These are phyloP conservation scores for Candida tammaniensis DNA, from an alignment of 805 yeast species.

Conservation along the genomic window DNA sequence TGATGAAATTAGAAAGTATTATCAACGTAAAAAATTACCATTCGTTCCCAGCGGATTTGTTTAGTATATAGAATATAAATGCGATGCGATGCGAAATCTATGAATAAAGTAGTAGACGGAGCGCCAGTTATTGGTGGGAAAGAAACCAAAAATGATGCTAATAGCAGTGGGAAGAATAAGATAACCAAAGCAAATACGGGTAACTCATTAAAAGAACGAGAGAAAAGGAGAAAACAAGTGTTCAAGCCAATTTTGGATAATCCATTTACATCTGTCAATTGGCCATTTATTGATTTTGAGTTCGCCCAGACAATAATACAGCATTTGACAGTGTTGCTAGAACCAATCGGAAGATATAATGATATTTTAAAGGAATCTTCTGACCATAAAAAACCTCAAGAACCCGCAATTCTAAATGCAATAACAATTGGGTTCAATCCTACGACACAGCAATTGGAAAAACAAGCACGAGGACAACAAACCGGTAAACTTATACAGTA, in stretches of 20 bases:
- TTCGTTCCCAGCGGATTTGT: constrained; percentile 6
- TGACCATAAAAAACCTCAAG: constrained; percentile 13
- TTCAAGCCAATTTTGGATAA: constrained; percentile 64
- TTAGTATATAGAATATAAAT: constrained; percentile 1
- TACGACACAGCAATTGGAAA: constrained; percentile 47
- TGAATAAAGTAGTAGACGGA: too few relatives aligned
- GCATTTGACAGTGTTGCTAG: constrained; percentile 29
- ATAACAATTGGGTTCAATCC: constrained; percentile 54
- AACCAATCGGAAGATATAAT: constrained; percentile 28
- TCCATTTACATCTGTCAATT: constrained; percentile 52
- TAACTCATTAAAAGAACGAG: constrained; percentile 46
- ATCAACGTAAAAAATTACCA: constrained; percentile 14
- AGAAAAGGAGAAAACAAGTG: constrained; percentile 51
- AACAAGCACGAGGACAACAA: constrained; percentile 28
- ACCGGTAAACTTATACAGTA: constrained; percentile 22
- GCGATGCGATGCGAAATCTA: background rate
- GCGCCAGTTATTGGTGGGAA: too few relatives aligned
- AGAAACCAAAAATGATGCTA: too few relatives aligned
- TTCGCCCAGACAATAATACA: constrained; percentile 38
- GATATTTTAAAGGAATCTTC: constrained; percentile 7
- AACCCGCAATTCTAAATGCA: constrained; percentile 22
- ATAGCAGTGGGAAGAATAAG: constrained; percentile 2
- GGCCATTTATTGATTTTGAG: constrained; percentile 42
- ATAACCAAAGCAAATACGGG: constrained; percentile 8
- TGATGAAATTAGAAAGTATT: constrained; percentile 76